These are phyloP conservation scores for Penicillium sp. DNA, from an alignment of 2,329 filamentous ascomycete species.

Conservation along the genomic window DNA sequence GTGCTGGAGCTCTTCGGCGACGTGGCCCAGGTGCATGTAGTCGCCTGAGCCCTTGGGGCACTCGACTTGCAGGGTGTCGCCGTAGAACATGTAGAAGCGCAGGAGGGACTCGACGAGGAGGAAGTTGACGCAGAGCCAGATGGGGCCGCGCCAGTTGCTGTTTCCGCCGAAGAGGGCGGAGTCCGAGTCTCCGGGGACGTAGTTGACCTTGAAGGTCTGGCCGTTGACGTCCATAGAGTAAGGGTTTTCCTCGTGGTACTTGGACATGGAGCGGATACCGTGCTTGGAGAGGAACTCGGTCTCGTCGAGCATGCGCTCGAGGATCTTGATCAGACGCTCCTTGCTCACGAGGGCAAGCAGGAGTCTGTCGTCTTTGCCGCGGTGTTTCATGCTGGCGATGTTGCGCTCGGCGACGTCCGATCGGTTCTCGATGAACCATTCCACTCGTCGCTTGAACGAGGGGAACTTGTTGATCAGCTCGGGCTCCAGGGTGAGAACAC, in stretches of 20 bases:
- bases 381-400: constrained; percentile 87
- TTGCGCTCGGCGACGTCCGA: constrained; percentile 88
- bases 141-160: constrained; percentile 95
- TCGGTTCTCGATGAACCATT: constrained; percentile 92
- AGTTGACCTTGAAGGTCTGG: constrained; percentile 82
- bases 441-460: constrained; percentile 85
- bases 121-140: constrained; percentile 97
- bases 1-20: constrained; percentile 93
- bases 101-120: constrained; percentile 91
- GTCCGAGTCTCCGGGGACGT: constrained; percentile 94
- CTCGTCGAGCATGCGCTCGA: constrained; percentile 90
- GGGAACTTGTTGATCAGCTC: constrained; percentile 91
- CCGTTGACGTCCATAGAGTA: constrained; percentile 96
- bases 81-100: constrained; percentile 95
- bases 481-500: constrained; percentile 87
- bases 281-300: constrained; percentile 89
- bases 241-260: constrained; percentile 84
- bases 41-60: constrained; percentile 93
- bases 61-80: constrained; percentile 82
- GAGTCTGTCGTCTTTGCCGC: constrained; percentile 86
- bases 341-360: constrained; percentile 89
- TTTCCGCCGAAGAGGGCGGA: constrained; percentile 94
- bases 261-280: constrained; percentile 89
- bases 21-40: constrained; percentile 92
- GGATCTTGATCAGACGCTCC: constrained; percentile 84